Base-by-base conservation (phyloP, 2,329 filamentous ascomycete genomes). In the Colletotrichum eleusines region DNA sequence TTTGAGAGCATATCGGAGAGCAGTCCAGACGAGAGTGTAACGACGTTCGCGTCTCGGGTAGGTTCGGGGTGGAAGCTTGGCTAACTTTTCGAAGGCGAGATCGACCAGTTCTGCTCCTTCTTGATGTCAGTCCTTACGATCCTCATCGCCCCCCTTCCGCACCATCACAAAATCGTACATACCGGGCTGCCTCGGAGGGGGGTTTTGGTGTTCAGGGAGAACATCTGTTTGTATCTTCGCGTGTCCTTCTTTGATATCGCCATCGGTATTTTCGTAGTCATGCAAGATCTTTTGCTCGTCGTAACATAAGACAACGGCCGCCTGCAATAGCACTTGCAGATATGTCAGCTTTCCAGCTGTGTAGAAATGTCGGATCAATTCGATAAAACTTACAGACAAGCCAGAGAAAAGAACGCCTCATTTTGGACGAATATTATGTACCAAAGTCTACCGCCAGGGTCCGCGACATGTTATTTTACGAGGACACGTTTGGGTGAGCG, bases 81-180 rank as follows among this genome's bases (percentile, higher is more conserved):
- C 80, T 48, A 90, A 80, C 73, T 88, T 85, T 51, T 78, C 77
- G 66, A 86, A 78, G 6, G 88, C 88, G 35, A 83, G 81, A 55
- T 87, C 84, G 66, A 89, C 86, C 20, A 87, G 80, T 60, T 89
- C 86, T 74, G 84, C 84, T 50, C 86, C 87, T 87, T 72, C 12
- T 8, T 53, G 46, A 42, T n/a, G 38, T 64, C 67, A 35, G 74
- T 62, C 23, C 31, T 28, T n/a, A 8, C 31, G 18, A 14, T 55
- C 26, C 40, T 63, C 6, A 38, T 42, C 14, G 44, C 18, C 60
- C 60, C 65, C 60, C 69, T n/a, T n/a, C n/a, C n/a, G n/a, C 74
- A 59, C 60, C 53, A 53, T 51, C 42, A 48, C 26, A 23, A 23
- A 18, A n/a, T 14, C 28, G 44, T 31, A 26, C 51, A 48, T 80